phyloP scores from a whole-genome alignment of 2,329 filamentous ascomycete genomes.

The Fusarium sp. region DNA sequence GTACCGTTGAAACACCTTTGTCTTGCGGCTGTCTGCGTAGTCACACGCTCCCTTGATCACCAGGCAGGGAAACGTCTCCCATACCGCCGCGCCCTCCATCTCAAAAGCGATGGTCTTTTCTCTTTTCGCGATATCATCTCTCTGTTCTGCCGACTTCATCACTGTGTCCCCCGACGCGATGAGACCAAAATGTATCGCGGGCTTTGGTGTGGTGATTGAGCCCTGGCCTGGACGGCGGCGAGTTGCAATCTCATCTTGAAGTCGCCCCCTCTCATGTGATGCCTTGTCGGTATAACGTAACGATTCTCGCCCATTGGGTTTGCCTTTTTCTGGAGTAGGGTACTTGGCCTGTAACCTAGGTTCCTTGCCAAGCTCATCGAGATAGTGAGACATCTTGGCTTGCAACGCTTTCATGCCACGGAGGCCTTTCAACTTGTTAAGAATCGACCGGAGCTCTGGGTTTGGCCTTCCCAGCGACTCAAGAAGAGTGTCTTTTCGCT shows the following conservation, averaged over 20 bases:
- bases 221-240: neutral
- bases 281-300: too few species aligned
- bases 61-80: slow-evolving; percentile 21
- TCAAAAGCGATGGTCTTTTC: slow-evolving; percentile 19
- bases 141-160: slow-evolving; percentile 8
- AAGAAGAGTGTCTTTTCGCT: accelerated
- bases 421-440: neutral
- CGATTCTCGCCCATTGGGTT: neutral
- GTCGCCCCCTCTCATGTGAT: too few species aligned
- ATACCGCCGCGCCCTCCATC: slow-evolving; percentile 27
- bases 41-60: slow-evolving; percentile 29
- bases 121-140: neutral
- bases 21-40: slow-evolving; percentile 31
- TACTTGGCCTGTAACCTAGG: neutral
- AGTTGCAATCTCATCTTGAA: neutral
- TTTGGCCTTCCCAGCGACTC: accelerated
- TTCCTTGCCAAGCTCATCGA: neutral
- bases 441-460: accelerated
- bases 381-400: accelerated
- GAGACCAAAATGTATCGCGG: slow-evolving; percentile 8
- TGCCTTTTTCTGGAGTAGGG: neutral
- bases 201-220: neutral
- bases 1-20: slow-evolving; percentile 7
- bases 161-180: slow-evolving; percentile 18
- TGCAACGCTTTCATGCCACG: accelerated